A percentile compares a stretch with the other conserved stretches of the same genome.
These are phyloP conservation scores for Auriscalpium vulgare DNA, from an alignment of 768 basidiomycete genomes.

Conservation along the genomic window DNA sequence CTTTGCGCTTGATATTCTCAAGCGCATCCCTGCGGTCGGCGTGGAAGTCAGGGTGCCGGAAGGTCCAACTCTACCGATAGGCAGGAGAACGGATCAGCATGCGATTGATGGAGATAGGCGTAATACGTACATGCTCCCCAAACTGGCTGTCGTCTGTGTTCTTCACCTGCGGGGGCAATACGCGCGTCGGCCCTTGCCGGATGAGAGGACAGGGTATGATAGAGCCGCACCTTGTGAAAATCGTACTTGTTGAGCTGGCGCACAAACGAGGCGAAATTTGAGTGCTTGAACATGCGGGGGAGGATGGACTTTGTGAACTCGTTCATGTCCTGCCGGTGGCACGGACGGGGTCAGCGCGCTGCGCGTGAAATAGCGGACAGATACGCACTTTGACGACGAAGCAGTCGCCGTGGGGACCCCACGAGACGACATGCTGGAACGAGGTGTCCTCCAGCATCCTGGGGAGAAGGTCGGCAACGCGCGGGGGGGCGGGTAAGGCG, in stretches of 20 bases:
- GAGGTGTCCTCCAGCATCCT: slow-evolving; percentile 86
- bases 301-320: slow-evolving; percentile 88
- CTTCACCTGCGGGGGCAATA: slow-evolving; percentile 46
- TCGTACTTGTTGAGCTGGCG: slow-evolving; percentile 95
- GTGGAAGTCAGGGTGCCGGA: slow-evolving; percentile 46
- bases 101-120: slow-evolving; percentile 17
- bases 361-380: neutral
- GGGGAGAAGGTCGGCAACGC: neutral
- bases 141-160: slow-evolving; percentile 76
- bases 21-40: slow-evolving; percentile 45
- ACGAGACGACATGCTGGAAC: slow-evolving; percentile 68
- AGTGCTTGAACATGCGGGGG: slow-evolving; percentile 91
- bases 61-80: slow-evolving; percentile 35
- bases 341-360: no score
- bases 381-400: slow-evolving; percentile 68
- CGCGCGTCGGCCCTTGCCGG: slow-evolving; percentile 11
- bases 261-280: slow-evolving; percentile 89
- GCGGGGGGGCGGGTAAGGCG: neutral
- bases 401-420: slow-evolving; percentile 79
- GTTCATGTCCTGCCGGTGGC: slow-evolving; percentile 67
- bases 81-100: slow-evolving; percentile 1
- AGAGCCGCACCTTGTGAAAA: slow-evolving; percentile 70
- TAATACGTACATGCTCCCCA: slow-evolving; percentile 42
- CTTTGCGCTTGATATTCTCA: slow-evolving; percentile 61
- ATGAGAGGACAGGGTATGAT: slow-evolving; percentile 1